Percentiles rank a stretch among this genome's conserved stretches.
phyloP scores from a whole-genome alignment of 2,329 filamentous ascomycete genomes.

The Colletotrichum incanum region DNA sequence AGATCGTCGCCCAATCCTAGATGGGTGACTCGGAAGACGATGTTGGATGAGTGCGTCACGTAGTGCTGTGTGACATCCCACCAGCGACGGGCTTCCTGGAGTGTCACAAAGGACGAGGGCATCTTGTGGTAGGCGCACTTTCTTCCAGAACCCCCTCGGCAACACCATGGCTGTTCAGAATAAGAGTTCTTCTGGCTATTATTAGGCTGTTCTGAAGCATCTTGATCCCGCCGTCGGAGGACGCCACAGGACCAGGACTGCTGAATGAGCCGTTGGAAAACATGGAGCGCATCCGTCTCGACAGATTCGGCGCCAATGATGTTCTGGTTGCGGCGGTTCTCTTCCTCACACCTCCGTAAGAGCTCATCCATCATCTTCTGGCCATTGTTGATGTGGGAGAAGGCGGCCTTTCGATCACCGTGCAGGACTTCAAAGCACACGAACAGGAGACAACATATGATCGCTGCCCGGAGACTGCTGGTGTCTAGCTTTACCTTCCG shows the following conservation, averaged over 20 bases:
- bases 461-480: slow-evolving; percentile 48
- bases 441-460: slow-evolving; percentile 56
- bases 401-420: slow-evolving; percentile 53
- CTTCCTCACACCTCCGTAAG: slow-evolving; percentile 28
- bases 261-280: slow-evolving; percentile 51
- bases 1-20: slow-evolving; percentile 35
- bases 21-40: slow-evolving; percentile 39
- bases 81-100: slow-evolving; percentile 49
- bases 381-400: slow-evolving; percentile 55
- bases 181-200: neutral
- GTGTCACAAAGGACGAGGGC: slow-evolving; percentile 44
- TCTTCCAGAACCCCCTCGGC: slow-evolving; percentile 38
- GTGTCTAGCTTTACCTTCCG: slow-evolving; percentile 41
- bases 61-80: slow-evolving; percentile 51
- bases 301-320: slow-evolving; percentile 38
- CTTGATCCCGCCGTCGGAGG: slow-evolving; percentile 25
- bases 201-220: no score
- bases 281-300: slow-evolving; percentile 49
- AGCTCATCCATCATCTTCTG: slow-evolving; percentile 56
- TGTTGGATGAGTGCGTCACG: slow-evolving; percentile 47
- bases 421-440: slow-evolving; percentile 57
- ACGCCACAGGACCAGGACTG: slow-evolving; percentile 49
- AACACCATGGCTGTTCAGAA: slow-evolving; percentile 45
- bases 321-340: neutral
- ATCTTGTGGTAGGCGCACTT: slow-evolving; percentile 41